These are phyloP conservation scores for Saccharum officinarum DNA, from an alignment of 176 grass and related monocot genomes.

Conservation along the genomic window DNA sequence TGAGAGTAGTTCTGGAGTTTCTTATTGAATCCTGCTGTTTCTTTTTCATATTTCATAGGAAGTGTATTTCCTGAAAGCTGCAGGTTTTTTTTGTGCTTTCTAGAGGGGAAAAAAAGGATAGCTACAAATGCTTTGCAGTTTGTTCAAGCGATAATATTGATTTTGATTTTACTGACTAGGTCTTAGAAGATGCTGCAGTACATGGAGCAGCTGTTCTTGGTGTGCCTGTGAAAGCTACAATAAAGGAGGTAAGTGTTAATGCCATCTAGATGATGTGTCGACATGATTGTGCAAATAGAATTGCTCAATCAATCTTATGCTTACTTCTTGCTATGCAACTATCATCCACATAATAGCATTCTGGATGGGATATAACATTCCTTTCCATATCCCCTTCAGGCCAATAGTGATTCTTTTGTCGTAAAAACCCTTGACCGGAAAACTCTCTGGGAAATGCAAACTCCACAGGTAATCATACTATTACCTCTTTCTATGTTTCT, in stretches of 20 bases:
- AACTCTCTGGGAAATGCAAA: constrained; percentile 99
- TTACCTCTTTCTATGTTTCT: neutral
- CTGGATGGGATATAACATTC: constrained; percentile 3
- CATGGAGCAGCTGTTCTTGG: constrained; percentile 99
- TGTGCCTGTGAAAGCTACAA: constrained; percentile 93
- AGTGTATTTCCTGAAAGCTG: neutral
- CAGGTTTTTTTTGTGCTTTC: neutral
- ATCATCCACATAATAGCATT: constrained; percentile 12
- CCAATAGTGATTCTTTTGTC: constrained; percentile 69
- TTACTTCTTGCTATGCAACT: neutral
- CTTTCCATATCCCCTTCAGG: constrained; percentile 50
- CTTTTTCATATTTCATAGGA: neutral
- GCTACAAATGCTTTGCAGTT: neutral
- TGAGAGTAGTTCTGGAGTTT: neutral
- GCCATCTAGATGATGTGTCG: neutral
- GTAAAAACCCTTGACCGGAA: constrained; percentile 94
- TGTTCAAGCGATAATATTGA: constrained; percentile 13
- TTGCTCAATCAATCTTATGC: neutral
- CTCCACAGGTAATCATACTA: constrained; percentile 77
- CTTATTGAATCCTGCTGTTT: neutral
- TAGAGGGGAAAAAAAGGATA: neutral
- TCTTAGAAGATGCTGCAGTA: constrained; percentile 76
- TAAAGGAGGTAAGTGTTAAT: constrained; percentile 70
- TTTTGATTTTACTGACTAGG: constrained; percentile 52
- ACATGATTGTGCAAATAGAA: neutral